Percentiles rank a stretch among this genome's conserved stretches.
Evolutionary conservation across 768 basidiomycete genomes (phyloP).

Genomic region (Tubosaeta brunneosetosa): DNA sequence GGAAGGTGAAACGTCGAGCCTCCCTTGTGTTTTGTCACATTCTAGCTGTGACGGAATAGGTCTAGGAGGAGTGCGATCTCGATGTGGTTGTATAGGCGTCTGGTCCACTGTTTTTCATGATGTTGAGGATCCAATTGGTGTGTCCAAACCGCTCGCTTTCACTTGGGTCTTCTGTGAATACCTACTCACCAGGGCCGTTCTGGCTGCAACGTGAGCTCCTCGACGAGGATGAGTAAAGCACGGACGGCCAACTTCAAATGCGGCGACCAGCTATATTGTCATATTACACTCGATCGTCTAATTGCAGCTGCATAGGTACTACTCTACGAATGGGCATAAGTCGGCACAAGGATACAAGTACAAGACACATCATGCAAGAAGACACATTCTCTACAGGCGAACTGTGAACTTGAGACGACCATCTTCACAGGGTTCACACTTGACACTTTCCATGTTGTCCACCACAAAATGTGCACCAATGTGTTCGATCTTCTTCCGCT

Average conservation of each 20-base stretch:
- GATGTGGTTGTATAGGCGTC: slow-evolving; percentile 51
- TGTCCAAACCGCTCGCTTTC: background rate
- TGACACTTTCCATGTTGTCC: slow-evolving; percentile 49
- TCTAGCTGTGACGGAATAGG: slow-evolving; percentile 59
- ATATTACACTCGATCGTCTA: background rate
- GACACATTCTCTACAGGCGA: slow-evolving; percentile 7
- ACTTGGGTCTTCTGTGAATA: background rate
- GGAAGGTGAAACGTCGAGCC: background rate
- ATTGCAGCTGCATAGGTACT: background rate
- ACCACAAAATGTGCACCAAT: slow-evolving; percentile 56
- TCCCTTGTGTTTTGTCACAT: background rate
- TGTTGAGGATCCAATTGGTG: slow-evolving; percentile 45
- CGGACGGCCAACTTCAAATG: background rate
- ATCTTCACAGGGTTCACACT: slow-evolving; percentile 37
- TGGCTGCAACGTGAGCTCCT: slow-evolving; percentile 26
- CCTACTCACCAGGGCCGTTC: slow-evolving; percentile 19
- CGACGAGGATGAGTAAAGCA: slow-evolving; percentile 21
- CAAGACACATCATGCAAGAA: background rate
- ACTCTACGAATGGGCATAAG: slow-evolving; percentile 1
- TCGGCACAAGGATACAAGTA: background rate
- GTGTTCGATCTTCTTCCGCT: slow-evolving; percentile 48
- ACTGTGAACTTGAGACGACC: slow-evolving; percentile 44
- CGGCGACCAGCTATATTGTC: background rate
- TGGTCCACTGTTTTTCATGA: slow-evolving; percentile 51
- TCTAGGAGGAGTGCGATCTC: slow-evolving; percentile 55